Evolutionary conservation across 768 basidiomycete species (phyloP).

Genomic region (Pleurotus tuber-regium): DNA sequence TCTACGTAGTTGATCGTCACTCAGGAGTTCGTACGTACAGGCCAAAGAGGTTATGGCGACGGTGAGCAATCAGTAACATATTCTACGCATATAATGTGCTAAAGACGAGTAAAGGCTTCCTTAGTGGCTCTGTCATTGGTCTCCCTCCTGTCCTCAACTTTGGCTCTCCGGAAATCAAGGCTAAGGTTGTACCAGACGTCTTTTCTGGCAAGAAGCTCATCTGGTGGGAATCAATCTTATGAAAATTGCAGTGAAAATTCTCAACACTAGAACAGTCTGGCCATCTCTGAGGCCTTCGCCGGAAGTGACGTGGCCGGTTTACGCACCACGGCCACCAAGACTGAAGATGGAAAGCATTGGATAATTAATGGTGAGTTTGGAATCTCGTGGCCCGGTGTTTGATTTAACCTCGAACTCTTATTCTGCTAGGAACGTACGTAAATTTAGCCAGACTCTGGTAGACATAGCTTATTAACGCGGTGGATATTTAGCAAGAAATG

Average conservation of each 20-base stretch:
- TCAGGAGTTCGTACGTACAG: constrained; percentile 75
- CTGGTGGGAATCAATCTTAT: constrained; percentile 26
- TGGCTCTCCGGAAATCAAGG: constrained; percentile 60
- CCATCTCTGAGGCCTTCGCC: constrained; percentile 87
- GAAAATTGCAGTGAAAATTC: background rate
- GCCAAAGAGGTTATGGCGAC: constrained; percentile 80
- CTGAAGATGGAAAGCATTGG: constrained; percentile 80
- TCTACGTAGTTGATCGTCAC: constrained; percentile 67
- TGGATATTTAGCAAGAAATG: constrained; percentile 44
- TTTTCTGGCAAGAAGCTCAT: constrained; percentile 81
- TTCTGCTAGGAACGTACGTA: constrained; percentile 3
- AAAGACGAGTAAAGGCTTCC: constrained; percentile 56
- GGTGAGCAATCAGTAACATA: too few relatives aligned
- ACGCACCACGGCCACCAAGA: constrained; percentile 74
- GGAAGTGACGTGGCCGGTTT: constrained; percentile 84
- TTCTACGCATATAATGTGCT: too few relatives aligned
- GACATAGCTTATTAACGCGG: background rate
- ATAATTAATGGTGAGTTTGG: constrained; percentile 63
- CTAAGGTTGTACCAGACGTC: constrained; percentile 62
- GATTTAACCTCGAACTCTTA: background rate
- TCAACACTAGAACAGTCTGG: constrained; percentile 36
- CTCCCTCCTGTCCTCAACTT: constrained; percentile 91
- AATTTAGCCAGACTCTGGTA: too few relatives aligned
- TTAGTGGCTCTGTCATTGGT: constrained; percentile 81
- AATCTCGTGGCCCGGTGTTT: background rate